These are phyloP conservation scores for Hymenoscyphus fructigenus DNA, from an alignment of 2,329 filamentous ascomycete genomes.

Conservation along the genomic window DNA sequence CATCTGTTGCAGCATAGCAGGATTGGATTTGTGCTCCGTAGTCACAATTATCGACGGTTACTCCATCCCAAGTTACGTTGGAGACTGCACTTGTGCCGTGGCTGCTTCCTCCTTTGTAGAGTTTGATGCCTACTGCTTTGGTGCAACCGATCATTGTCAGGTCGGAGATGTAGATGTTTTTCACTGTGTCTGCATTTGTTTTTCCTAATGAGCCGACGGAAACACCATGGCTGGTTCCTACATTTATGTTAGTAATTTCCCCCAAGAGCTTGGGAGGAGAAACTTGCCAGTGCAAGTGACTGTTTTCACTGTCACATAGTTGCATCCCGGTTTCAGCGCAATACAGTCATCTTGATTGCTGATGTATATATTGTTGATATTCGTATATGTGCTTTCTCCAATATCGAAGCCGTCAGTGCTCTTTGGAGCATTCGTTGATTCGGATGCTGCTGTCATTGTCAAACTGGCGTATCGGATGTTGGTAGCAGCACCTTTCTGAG, in stretches of 20 bases:
- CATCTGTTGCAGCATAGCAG: slow-evolving; percentile 42
- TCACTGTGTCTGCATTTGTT: slow-evolving; percentile 41
- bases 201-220: slow-evolving; percentile 48
- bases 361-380: slow-evolving; percentile 49
- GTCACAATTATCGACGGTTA: slow-evolving; percentile 41
- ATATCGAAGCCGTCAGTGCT: slow-evolving; percentile 57
- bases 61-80: slow-evolving; percentile 43
- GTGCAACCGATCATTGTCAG: slow-evolving; percentile 43
- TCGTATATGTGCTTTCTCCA: slow-evolving; percentile 46
- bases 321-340: slow-evolving; percentile 54
- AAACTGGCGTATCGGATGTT: slow-evolving; percentile 41
- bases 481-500: slow-evolving; percentile 38
- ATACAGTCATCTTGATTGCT: slow-evolving; percentile 60
- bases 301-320: slow-evolving; percentile 43
- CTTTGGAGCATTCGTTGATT: slow-evolving; percentile 42
- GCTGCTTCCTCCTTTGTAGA: slow-evolving; percentile 40
- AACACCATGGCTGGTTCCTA: slow-evolving; percentile 41
- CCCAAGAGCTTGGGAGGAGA: too few relatives aligned
- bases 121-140: slow-evolving; percentile 48
- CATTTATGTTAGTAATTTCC: too few relatives aligned
- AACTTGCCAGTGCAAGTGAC: slow-evolving; percentile 46
- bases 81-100: slow-evolving; percentile 41
- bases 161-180: slow-evolving; percentile 43
- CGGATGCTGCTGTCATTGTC: slow-evolving; percentile 41
- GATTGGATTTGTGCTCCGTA: slow-evolving; percentile 48